Evolutionary conservation across 2,329 filamentous ascomycete genomes (phyloP), one percentile per base, ranked within the genome.

Genomic region (Phialemonium atrogriseum): DNA sequence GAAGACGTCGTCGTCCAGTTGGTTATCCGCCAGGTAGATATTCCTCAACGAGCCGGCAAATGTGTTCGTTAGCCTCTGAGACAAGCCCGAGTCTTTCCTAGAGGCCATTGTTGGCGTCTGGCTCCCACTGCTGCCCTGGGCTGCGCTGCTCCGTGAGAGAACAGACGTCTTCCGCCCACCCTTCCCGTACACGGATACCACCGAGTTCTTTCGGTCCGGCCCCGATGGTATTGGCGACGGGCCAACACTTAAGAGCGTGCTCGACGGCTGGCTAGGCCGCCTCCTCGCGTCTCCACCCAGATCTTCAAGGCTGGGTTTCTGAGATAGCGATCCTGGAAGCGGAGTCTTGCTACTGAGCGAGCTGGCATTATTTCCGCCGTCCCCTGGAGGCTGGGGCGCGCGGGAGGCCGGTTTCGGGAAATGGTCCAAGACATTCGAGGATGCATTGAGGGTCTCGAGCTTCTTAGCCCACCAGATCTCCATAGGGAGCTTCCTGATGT

Each of bases 391-490:
- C 30, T 81, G 76, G 12, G 78, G 73, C 27, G 77, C 64, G 28
- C 84, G 77, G 7, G 81, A 81, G 2, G 79, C 72, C 14, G 85
- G 85, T 51, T 94, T 95, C 1, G 91, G 91, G 51, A 98, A 96
- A 24, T 75, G 77, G 30, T 88, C 82, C 13, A 98, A 68, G 6
- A 96, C 80, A 46, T 98, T 98, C 9, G 91, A 95, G 1, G 89
- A 96, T 10, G 94, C 80, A 47, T 98, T 98, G 37, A 98, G 71
- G 0, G 82, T 89, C 56, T 96, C 88, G 33, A 98, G 60, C 51
- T 82, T 87, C 46, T 81, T 80, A 31, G 89, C 89, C 68, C 85
- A 89, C 91, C 91, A 98, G n/a, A 98, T 71, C 51, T 98, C 91
- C 50, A 84, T 77, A 2, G 91, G 91, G 19, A 98, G 66, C 48